Evolutionary conservation across 1,284 basidiomycete genomes (phyloP), one percentile per base, ranked within the genome.

Genomic region (Inonotus hispidus): DNA sequence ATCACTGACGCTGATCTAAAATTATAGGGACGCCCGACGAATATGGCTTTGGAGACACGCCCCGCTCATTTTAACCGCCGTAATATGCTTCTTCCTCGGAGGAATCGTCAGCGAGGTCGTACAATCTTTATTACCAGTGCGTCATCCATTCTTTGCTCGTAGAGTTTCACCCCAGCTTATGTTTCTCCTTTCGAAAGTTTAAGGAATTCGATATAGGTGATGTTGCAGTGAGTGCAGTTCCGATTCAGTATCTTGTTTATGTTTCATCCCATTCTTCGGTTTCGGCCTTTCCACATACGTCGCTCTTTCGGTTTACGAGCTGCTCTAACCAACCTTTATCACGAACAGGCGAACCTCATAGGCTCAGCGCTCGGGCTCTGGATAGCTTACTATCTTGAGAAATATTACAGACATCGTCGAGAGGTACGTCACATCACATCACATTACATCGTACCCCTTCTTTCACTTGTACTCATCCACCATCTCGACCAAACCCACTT

Each of bases 41-140:
- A 81, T 91, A 71, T 92, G 88, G 85, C 83, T 91, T 66, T 95
- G 93, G 93, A 79, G 91, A n/a, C 80, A 89, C 69, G 80, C 83
- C 8, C 81, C 84, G 3, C 73, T 93, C 14, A 82, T 90, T 47
- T 79, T 92, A 63, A 90, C 91, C 0, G 71, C 74, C 1, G 70
- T 89, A 56, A 77, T 84, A 1, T 94, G 91, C 68, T 84, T 89
- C 72, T 80, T 93, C 68, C 82, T 88, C 65, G 93, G 93, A 6
- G 90, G 90, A 0, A 80, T 95, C 55, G 70, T 93, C n/a, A 92
- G 88, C 70, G 93, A 95, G 72, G 75, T 94, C 66, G 85, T 95
- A 0, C 93, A 95, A 70, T 85, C 88, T 3, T 68, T 90, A 68
- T 75, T 95, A 61, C 92, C 93, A 61, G 90, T 92, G 64, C 53